Percentiles rank a stretch among this genome's conserved stretches.
Conservation (phyloP, 139 green algal genomes). For the Volvox reticuliferus region DNA sequence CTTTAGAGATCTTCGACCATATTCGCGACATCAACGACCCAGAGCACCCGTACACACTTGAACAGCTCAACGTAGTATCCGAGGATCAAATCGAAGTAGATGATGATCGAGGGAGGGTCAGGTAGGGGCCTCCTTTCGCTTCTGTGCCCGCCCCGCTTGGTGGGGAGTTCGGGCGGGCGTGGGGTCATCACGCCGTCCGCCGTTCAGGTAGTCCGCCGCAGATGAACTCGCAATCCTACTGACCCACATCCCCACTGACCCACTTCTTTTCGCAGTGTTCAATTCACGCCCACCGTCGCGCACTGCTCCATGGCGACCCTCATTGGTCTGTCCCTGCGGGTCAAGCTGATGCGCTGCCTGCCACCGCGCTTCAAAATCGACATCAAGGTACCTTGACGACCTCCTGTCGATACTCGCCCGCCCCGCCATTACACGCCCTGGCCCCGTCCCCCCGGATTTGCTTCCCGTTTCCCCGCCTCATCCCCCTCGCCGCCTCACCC, state of each 20-base stretch:
- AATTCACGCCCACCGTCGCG: conserved; percentile 91
- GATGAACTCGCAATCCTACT: too few species aligned
- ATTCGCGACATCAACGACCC: conserved; percentile 96
- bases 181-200: too few species aligned
- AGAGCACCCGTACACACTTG: conserved; percentile 97
- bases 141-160: too few species aligned
- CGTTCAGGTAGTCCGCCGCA: too few species aligned
- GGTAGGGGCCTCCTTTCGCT: conserved; percentile 45
- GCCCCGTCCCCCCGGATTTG: neutral
- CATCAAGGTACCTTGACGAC: conserved; percentile 65
- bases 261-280: conserved; percentile 61
- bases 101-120: conserved; percentile 73
- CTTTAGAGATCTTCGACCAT: conserved; percentile 78
- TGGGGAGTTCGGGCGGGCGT: too few species aligned
- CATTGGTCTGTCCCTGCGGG: conserved; percentile 96
- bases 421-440: neutral
- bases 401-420: neutral
- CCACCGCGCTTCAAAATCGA: conserved; percentile 94
- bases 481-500: neutral
- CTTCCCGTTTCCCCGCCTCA: neutral
- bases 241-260: too few species aligned
- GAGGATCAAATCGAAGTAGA: conserved; percentile 83
- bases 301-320: conserved; percentile 99
- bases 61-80: conserved; percentile 94
- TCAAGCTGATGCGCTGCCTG: conserved; percentile 91